Evolutionary conservation across 768 basidiomycete genomes (phyloP).

Genomic region (Hortiboletus campestris): DNA sequence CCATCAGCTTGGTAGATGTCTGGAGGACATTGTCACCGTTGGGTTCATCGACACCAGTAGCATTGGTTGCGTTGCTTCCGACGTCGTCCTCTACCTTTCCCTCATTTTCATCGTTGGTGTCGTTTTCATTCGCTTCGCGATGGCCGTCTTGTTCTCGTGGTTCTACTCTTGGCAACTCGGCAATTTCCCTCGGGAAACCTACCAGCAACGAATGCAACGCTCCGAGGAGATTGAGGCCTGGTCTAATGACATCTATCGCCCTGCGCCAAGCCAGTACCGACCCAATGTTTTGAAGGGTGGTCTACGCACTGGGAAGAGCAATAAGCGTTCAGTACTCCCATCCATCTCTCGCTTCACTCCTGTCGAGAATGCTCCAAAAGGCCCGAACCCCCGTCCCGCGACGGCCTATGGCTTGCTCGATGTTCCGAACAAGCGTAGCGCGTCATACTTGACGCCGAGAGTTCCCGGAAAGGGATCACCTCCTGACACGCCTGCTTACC

Average conservation of each 20-base stretch:
- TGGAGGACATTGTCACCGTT: slow-evolving; percentile 81
- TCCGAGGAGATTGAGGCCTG: slow-evolving; percentile 92
- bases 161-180: slow-evolving; percentile 97
- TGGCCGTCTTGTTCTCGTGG: slow-evolving; percentile 98
- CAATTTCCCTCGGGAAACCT: slow-evolving; percentile 89
- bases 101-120: slow-evolving; percentile 97
- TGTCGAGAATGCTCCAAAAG: slow-evolving; percentile 57
- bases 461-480: slow-evolving; percentile 55
- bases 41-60: slow-evolving; percentile 94
- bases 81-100: slow-evolving; percentile 92
- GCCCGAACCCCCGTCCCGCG: slow-evolving; percentile 49
- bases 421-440: slow-evolving; percentile 59
- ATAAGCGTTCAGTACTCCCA: slow-evolving; percentile 62
- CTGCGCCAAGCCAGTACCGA: slow-evolving; percentile 87
- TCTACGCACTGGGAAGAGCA: slow-evolving; percentile 45
- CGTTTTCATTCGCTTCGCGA: slow-evolving; percentile 88
- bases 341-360: slow-evolving; percentile 75
- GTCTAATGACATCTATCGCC: slow-evolving; percentile 92
- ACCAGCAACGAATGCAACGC: slow-evolving; percentile 87
- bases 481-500: slow-evolving; percentile 67
- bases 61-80: slow-evolving; percentile 95
- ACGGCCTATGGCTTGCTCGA: slow-evolving; percentile 70
- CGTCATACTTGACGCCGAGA: slow-evolving; percentile 45
- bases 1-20: slow-evolving; percentile 68
- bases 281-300: slow-evolving; percentile 83